Percentiles rank a stretch among this genome's conserved stretches.
phyloP scores from a whole-genome alignment of 352 stramenopile genomes.

The Lagenidium sp. region DNA sequence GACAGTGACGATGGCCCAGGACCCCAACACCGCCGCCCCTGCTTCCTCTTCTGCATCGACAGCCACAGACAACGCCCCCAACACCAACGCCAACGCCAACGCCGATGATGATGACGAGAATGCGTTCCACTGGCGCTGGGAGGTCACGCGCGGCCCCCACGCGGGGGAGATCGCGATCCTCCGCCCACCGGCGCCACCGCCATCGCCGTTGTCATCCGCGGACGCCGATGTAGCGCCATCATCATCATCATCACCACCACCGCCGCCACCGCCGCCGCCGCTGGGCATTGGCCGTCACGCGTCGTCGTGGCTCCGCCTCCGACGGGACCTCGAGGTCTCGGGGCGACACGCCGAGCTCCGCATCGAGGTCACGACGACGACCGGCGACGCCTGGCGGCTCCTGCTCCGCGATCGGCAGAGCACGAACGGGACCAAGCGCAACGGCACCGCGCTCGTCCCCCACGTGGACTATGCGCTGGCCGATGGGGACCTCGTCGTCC shows the following conservation, averaged over 20 bases:
- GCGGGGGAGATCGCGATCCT: too few species aligned
- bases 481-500: constrained; percentile 28
- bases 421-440: constrained; percentile 53
- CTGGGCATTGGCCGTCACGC: constrained; percentile 39
- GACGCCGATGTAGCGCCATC: neutral
- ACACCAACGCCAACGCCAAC: too few species aligned
- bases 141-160: neutral
- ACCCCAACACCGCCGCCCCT: too few species aligned
- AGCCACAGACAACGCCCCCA: too few species aligned
- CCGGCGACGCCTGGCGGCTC: neutral
- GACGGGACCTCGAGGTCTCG: constrained; percentile 49
- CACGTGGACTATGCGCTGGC: constrained; percentile 18
- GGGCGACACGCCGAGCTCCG: constrained; percentile 38
- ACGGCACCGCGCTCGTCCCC: constrained; percentile 18
- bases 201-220: neutral
- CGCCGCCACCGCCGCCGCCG: neutral
- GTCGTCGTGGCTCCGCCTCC: constrained; percentile 37
- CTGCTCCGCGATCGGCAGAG: constrained; percentile 26
- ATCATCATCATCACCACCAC: too few species aligned
- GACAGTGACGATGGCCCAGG: too few species aligned
- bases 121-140: too few species aligned
- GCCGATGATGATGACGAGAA: too few species aligned
- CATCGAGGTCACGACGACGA: neutral
- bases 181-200: neutral
- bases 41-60: too few species aligned